Percentiles rank a stretch among this genome's conserved stretches.
Conservation (phyloP, 2,329 filamentous ascomycete genomes). For the Fusarium burgessii region DNA sequence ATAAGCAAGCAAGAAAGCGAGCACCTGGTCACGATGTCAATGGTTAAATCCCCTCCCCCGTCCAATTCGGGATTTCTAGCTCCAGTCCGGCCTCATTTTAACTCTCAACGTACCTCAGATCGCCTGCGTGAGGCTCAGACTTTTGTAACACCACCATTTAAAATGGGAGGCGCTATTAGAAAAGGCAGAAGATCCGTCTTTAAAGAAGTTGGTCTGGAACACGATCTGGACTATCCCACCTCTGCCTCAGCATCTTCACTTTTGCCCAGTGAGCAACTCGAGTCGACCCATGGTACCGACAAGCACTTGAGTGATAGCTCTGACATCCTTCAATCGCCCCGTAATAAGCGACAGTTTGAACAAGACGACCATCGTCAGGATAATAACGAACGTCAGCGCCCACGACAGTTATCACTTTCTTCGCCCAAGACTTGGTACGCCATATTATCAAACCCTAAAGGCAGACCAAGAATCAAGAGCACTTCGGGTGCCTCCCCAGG, state of each 20-base stretch:
- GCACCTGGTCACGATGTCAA: slow-evolving; percentile 34
- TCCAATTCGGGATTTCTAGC: slow-evolving; percentile 28
- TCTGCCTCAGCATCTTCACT: slow-evolving; percentile 24
- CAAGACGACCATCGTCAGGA: slow-evolving; percentile 16
- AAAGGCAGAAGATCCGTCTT: slow-evolving; percentile 66
- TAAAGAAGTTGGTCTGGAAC: slow-evolving; percentile 62
- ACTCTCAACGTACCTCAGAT: slow-evolving; percentile 63
- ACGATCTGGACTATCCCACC: slow-evolving; percentile 47
- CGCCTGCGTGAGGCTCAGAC: slow-evolving; percentile 62
- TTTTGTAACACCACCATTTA: slow-evolving; percentile 54
- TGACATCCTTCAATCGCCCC: slow-evolving; percentile 23
- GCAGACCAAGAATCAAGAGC: slow-evolving; percentile 58
- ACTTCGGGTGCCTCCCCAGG: slow-evolving; percentile 58
- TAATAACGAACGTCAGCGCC: slow-evolving; percentile 11
- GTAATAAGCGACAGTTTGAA: slow-evolving; percentile 10
- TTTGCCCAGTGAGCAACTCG: slow-evolving; percentile 25
- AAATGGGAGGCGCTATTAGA: slow-evolving; percentile 59
- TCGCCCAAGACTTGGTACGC: slow-evolving; percentile 57
- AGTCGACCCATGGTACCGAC: slow-evolving; percentile 44
- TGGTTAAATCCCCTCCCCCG: slow-evolving; percentile 38
- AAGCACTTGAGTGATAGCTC: slow-evolving; percentile 50
- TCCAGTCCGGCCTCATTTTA: slow-evolving; percentile 60
- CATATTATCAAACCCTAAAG: slow-evolving; percentile 54
- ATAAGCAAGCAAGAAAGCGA: slow-evolving; percentile 2
- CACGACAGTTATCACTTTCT: slow-evolving; percentile 34